Evolutionary conservation across 345 rosid genomes (phyloP).

Genomic region (Brassica napus): DNA sequence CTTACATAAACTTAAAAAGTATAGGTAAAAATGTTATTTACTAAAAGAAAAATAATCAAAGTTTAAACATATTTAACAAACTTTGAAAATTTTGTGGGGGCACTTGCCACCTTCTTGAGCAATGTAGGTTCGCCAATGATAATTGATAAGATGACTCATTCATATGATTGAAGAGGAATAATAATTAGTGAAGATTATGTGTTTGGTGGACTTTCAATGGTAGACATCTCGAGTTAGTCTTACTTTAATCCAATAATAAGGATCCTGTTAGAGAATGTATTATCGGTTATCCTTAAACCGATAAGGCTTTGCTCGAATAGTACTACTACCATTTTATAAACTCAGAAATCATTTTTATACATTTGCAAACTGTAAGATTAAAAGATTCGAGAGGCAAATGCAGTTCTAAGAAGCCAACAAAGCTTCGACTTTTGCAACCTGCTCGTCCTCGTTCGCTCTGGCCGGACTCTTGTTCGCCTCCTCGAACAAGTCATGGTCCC

Average conservation of each 20-base stretch:
- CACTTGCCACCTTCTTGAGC: too few species aligned
- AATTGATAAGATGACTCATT: neutral
- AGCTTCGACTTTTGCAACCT: conserved; percentile 85
- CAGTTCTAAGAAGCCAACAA: conserved; percentile 58
- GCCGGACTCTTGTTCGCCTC: conserved; percentile 75
- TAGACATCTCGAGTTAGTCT: neutral
- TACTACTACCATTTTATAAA: conserved; percentile 24
- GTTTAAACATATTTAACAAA: too few species aligned
- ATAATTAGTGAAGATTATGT: neutral
- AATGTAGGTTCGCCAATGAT: too few species aligned
- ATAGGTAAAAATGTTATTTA: too few species aligned
- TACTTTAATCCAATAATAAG: neutral
- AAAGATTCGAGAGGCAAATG: neutral
- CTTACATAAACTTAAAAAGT: too few species aligned
- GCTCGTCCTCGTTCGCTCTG: conserved; percentile 82
- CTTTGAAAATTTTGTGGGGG: too few species aligned
- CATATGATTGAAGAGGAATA: neutral
- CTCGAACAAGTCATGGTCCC: conserved; percentile 90
- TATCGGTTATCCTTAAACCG: neutral
- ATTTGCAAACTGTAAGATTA: conserved; percentile 6
- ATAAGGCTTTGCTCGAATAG: neutral
- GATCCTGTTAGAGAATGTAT: conserved; percentile 2
- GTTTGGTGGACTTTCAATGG: neutral
- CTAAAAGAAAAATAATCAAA: too few species aligned
- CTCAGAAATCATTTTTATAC: conserved; percentile 15